phyloP scores from a whole-genome alignment of 2,329 filamentous ascomycete genomes.

The Cladosporium velox region DNA sequence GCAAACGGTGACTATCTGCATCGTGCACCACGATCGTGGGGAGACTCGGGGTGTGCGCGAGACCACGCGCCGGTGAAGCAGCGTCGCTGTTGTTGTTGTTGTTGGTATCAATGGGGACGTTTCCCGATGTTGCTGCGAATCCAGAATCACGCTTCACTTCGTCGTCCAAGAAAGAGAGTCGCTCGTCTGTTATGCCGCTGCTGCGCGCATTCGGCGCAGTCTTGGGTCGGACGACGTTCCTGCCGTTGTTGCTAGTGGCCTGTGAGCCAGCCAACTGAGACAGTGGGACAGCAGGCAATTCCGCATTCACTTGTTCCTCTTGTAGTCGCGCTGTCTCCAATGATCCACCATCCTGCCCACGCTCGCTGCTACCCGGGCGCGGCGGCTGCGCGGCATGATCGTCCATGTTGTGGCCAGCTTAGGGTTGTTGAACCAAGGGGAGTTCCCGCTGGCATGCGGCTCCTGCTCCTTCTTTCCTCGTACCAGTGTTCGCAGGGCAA shows the following conservation, averaged over 20 bases:
- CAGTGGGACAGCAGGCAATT: background rate
- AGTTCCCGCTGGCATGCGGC: conserved; percentile 7
- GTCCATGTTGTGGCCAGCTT: conserved; percentile 14
- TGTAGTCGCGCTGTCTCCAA: background rate
- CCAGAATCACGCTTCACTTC: conserved; percentile 40
- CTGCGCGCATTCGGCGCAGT: conserved; percentile 20
- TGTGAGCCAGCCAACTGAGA: conserved; percentile 9
- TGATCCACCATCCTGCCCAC: background rate
- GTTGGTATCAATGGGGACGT: background rate
- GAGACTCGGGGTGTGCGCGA: conserved; percentile 28
- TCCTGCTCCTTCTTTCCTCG: conserved; percentile 1
- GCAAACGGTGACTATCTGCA: conserved; percentile 10
- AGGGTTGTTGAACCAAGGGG: conserved; percentile 4
- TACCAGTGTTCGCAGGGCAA: background rate
- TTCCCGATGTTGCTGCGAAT: conserved; percentile 31
- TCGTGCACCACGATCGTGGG: conserved; percentile 43
- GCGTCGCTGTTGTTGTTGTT: background rate
- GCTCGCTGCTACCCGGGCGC: background rate
- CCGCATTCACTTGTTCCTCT: background rate
- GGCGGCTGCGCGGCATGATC: conserved; percentile 12
- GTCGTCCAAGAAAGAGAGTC: conserved; percentile 19
- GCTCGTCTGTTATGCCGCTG: background rate
- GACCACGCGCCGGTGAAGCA: conserved; percentile 4
- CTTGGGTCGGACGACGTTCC: conserved; percentile 3
- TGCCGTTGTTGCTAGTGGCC: background rate